Conservation (phyloP, 2,329 filamentous ascomycete genomes). For the Cladorrhinum sp. region DNA sequence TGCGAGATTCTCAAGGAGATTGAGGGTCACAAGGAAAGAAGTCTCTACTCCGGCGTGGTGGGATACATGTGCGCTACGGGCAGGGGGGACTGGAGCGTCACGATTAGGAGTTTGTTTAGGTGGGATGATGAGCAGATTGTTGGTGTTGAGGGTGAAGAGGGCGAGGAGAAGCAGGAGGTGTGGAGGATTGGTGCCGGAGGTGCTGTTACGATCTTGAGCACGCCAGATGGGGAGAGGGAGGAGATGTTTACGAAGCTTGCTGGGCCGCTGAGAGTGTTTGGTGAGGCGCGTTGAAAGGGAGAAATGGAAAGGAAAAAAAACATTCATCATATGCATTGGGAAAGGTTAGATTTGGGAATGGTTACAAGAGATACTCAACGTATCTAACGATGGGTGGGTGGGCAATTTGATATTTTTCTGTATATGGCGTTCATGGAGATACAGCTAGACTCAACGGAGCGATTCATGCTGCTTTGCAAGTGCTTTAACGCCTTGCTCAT, state of each 20-base stretch:
- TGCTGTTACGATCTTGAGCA: conserved; percentile 82
- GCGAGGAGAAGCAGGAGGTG: conserved; percentile 44
- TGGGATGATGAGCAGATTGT: conserved; percentile 63
- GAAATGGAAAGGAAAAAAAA: not conserved
- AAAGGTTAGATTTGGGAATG: not conserved
- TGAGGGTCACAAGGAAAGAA: conserved; percentile 61
- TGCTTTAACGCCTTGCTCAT: not conserved
- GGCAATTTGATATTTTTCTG: not conserved
- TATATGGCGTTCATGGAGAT: not conserved
- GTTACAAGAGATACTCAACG: conserved; percentile 29
- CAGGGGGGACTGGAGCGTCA: conserved; percentile 84
- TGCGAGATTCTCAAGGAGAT: conserved; percentile 75
- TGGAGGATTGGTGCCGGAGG: conserved; percentile 91
- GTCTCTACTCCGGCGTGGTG: conserved; percentile 83
- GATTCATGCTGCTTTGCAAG: conserved; percentile 6
- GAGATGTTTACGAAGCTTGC: conserved; percentile 82
- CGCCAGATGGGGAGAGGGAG: conserved; percentile 74
- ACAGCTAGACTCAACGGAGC: conserved; percentile 24
- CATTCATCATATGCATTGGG: conserved; percentile 1
- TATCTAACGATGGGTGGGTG: conserved; percentile 9
- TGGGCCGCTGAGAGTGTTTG: conserved; percentile 53
- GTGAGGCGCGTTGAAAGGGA: conserved; percentile 22
- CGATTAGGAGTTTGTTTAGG: conserved; percentile 77
- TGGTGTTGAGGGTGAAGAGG: conserved; percentile 29
- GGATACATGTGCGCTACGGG: conserved; percentile 88